Base-by-base conservation (phyloP, 2,329 filamentous ascomycete species). In the Ilyonectria destructans region DNA sequence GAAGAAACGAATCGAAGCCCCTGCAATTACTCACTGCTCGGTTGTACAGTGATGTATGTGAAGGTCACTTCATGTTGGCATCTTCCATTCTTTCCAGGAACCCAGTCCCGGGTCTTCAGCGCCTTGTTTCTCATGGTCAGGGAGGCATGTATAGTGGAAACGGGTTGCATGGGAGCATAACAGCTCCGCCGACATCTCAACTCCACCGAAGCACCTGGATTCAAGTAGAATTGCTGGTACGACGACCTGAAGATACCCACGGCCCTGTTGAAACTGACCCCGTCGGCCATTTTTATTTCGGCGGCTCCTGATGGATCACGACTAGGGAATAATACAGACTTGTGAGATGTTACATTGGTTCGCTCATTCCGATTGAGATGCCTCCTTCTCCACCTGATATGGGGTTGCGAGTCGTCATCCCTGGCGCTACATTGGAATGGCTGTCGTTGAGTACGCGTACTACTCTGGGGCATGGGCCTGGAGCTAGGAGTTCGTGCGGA, bases 361-460 rank as follows among this genome's bases (percentile, higher is more conserved):
- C 51, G 51, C 26, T 23, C n/a, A 35, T 21, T 35, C 51, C 31
- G n/a, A 54, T 35, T 23, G 51, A 31, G 58, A 67, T 21, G 64
- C 61, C 8, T 67, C 58, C 9, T 58, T 67, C 40, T 57, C 63
- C 57, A 65, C 57, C 7, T 29, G 1, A 62, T 15, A 48, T 21
- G 62, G 62, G 62, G 62, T 21, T 58, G 48, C 26, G 33, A 60
- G 57, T 60, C 51, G 63, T 65, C 63, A 55, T 45, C 57, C 43
- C 13, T 15, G 12, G 43, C 23, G 21, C 19, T 43, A 45, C 29
- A 33, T 19, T 65, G 57, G 62, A 57, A 65, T 45, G 58, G 33
- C 51, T 52, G 17, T 31, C 13, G 17, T 51, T 8, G 33, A 51
- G 49, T 55, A 65, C 63, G 63, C 63, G 58, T 66, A 61, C 51